Conservation (phyloP, 495 filamentous ascomycete species). For the Aspergillus baeticus region DNA sequence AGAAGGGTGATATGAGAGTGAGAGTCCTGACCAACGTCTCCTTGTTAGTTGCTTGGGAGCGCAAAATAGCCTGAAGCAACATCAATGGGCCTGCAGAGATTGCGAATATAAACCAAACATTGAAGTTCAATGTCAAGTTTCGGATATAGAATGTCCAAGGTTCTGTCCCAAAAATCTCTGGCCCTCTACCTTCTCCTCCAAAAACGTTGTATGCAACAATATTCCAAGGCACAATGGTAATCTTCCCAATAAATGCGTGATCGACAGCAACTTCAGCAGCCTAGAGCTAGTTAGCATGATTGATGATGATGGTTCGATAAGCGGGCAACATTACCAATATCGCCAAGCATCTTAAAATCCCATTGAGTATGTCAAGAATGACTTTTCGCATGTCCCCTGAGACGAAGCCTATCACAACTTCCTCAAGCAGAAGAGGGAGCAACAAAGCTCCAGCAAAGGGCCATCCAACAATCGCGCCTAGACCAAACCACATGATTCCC, state of each 20-base stretch:
- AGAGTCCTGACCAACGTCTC: conserved; percentile 64
- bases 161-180: conserved; percentile 93
- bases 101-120: conserved; percentile 85
- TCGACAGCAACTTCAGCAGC: conserved; percentile 65
- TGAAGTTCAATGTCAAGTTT: conserved; percentile 94
- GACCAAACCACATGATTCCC: conserved; percentile 88
- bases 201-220: conserved; percentile 97
- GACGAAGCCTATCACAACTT: conserved; percentile 60
- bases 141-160: conserved; percentile 96
- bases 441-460: conserved; percentile 85
- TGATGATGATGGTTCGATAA: not conserved
- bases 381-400: conserved; percentile 57
- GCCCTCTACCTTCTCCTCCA: conserved; percentile 70
- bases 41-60: conserved; percentile 36
- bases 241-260: conserved; percentile 76
- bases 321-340: conserved; percentile 70
- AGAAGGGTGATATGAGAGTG: conserved; percentile 79
- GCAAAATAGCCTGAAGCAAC: conserved; percentile 46
- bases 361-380: conserved; percentile 60
- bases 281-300: conserved; percentile 33
- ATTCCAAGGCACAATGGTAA: conserved; percentile 80
- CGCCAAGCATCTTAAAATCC: conserved; percentile 61
- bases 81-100: conserved; percentile 67
- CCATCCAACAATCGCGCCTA: conserved; percentile 92
- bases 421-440: conserved; percentile 80